Base-by-base conservation (phyloP, 1,284 basidiomycete genomes). In the Moesziomyces parantarcticus region DNA sequence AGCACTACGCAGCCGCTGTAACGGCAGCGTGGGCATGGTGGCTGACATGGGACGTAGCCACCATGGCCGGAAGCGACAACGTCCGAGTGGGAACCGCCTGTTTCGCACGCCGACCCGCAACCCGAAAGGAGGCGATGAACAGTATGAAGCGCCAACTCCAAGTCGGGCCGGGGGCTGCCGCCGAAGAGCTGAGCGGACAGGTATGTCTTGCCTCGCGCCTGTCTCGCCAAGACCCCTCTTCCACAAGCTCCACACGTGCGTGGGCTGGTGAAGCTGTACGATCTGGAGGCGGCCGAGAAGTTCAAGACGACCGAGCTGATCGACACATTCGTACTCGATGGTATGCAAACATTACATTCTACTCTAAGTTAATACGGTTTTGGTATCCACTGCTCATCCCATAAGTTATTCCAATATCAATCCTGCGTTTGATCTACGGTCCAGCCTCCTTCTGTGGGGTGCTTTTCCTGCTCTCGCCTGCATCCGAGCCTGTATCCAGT, bases 1-100 rank as follows among this genome's bases (percentile, higher is more conserved):
- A n/a, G n/a, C n/a, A n/a, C n/a, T n/a, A n/a, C n/a, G n/a, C n/a
- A n/a, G n/a, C n/a, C n/a, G n/a, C n/a, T n/a, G n/a, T n/a, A n/a
- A n/a, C n/a, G n/a, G n/a, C 81, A 96, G 93, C 80, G 98, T 98
- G 95, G 96, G 96, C 22, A 99, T 99, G 96, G 95, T 93, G 57
- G 91, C 90, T 60, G 96, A 99, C 79, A 97, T 96, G 83, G n/a
- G 92, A 91, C 79, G 89, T 90, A 43, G 96, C 96, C 1, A 86
- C 97, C 61, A 88, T 87, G 82, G 89, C 90, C 18, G 96, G 94
- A 0, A 92, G 92, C 79, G 90, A 92, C 79, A 89, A 94, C 55
- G 94, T 98, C 2, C 86, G 96, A 41, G 94, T 99, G 3, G 96
- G 96, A 0, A 94, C 92, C 8, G 90, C 91, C 22, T 93, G 97